These are phyloP conservation scores for Aegilops speltoides DNA, from an alignment of 176 grass and related monocot species.

Conservation along the genomic window DNA sequence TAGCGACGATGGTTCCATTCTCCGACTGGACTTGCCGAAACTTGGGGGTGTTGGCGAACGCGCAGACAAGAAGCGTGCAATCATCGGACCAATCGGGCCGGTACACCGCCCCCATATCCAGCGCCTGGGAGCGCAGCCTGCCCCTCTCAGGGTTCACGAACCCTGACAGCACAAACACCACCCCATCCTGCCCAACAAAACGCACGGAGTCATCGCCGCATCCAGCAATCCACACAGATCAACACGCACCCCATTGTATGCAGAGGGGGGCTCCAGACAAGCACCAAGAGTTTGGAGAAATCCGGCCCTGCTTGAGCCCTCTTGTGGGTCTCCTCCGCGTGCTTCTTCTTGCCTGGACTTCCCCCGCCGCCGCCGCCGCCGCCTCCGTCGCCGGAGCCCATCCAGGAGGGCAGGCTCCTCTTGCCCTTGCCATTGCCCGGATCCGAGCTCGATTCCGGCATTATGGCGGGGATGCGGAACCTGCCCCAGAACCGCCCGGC, in stretches of 20 bases:
- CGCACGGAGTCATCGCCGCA: neutral
- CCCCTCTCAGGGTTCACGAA: slow-evolving; percentile 90
- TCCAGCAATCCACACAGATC: neutral
- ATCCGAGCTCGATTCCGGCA: slow-evolving; percentile 12
- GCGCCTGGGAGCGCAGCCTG: slow-evolving; percentile 65
- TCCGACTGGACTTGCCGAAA: slow-evolving; percentile 75
- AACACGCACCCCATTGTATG: neutral
- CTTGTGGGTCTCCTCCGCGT: slow-evolving; percentile 20
- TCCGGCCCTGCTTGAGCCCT: slow-evolving; percentile 14
- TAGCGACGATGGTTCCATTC: slow-evolving; percentile 81
- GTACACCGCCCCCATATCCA: slow-evolving; percentile 90
- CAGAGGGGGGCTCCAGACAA: neutral
- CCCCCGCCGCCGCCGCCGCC: neutral
- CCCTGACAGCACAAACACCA: slow-evolving; percentile 73
- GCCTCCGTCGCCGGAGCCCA: slow-evolving; percentile 28
- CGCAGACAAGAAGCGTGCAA: slow-evolving; percentile 92
- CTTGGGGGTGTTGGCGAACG: slow-evolving; percentile 84
- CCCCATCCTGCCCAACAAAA: slow-evolving; percentile 60
- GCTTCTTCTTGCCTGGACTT: slow-evolving; percentile 59
- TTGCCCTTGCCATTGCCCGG: slow-evolving; percentile 6
- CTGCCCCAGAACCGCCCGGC: neutral
- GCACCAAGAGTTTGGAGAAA: slow-evolving; percentile 79
- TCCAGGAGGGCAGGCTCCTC: slow-evolving; percentile 63
- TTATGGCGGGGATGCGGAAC: neutral
- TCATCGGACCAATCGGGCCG: slow-evolving; percentile 72